Base-by-base conservation (phyloP, 768 basidiomycete genomes). In the Leccinellum luteum region DNA sequence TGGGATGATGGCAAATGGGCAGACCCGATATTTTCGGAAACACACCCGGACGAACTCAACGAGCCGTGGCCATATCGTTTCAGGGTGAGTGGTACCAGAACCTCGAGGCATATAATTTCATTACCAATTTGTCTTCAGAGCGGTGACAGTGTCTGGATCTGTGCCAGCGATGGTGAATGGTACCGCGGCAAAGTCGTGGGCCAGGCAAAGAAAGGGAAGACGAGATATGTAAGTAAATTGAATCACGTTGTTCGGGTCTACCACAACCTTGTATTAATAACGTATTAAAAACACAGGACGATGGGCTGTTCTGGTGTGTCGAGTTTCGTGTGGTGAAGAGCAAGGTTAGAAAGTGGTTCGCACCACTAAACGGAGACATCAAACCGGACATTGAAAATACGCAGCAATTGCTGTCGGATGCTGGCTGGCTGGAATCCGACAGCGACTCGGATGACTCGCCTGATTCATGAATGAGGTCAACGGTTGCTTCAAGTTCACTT, bases 361-460 rank as follows among this genome's bases (percentile, higher is more conserved):
- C 85, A 2, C 85, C 86, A 6, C 71, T 84, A 50, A 82, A 86
- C 54, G 86, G 85, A 17, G 85, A 86, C 59, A 78, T 87, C 54
- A 88, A 87, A 68, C 85, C 86, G 3, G 78, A 88, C 64, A 79
- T 62, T 1, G 52, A 68, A 21, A 73, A 79, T 55, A 75, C 81
- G 3, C 77, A 79, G n/a, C 57, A 63, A 31, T 63, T 87, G 56
- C 72, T 88, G 23, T 69, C 73, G 54, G 75, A 77, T 7, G 80
- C 77, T 48, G 83, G 82, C 6, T 81, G 77, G 79, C 59, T 82
- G 19, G 71, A 64, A 21, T 30, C 47, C 14, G 52, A 62, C 31
- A 54, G 44, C 28, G 54, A n/a, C n/a, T n/a, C n/a, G n/a, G n/a
- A 59, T 48, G 5, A 35, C 31, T 47, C 35, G n/a, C 15, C n/a